Percentiles rank a stretch among this genome's conserved stretches.
phyloP scores from a whole-genome alignment of 768 basidiomycete genomes.

The Antrodiella citrinella region DNA sequence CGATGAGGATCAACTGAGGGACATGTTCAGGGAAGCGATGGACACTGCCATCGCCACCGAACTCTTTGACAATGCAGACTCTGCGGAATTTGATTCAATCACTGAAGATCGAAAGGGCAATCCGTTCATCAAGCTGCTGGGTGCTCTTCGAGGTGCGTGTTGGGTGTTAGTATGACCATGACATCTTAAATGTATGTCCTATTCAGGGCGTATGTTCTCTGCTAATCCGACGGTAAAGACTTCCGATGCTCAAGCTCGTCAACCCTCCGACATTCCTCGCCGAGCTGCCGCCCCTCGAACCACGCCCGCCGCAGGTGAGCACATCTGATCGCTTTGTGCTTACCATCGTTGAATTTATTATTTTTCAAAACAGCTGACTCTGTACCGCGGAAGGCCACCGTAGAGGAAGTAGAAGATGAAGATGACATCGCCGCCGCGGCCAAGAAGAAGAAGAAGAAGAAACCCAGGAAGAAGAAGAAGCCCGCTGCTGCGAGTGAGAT shows the following conservation, averaged over 20 bases:
- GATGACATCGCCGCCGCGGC: constrained; percentile 38
- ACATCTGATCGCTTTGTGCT: not conserved
- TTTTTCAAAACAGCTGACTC: constrained; percentile 3
- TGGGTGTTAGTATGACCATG: not conserved
- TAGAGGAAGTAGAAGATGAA: constrained; percentile 72
- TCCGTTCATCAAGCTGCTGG: constrained; percentile 71
- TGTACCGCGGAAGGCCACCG: constrained; percentile 40
- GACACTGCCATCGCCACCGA: constrained; percentile 48
- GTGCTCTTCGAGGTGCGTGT: constrained; percentile 58
- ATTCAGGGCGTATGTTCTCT: constrained; percentile 57
- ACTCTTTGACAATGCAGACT: constrained; percentile 48
- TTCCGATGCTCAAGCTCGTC: constrained; percentile 24
- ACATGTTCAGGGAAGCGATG: constrained; percentile 65
- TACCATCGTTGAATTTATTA: too few relatives aligned
- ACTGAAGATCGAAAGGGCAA: constrained; percentile 56
- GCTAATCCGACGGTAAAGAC: constrained; percentile 37
- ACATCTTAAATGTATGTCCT: not conserved
- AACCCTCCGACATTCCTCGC: constrained; percentile 11
- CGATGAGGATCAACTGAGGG: constrained; percentile 57
- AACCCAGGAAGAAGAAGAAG: constrained; percentile 70
- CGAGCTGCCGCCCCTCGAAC: too few relatives aligned
- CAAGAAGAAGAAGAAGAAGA: constrained; percentile 72
- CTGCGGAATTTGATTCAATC: constrained; percentile 28
- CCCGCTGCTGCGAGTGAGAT: constrained; percentile 20
- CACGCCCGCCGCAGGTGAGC: not conserved